Evolutionary conservation across 2,329 filamentous ascomycete genomes (phyloP).

Genomic region (Pleoardoris graminearum): DNA sequence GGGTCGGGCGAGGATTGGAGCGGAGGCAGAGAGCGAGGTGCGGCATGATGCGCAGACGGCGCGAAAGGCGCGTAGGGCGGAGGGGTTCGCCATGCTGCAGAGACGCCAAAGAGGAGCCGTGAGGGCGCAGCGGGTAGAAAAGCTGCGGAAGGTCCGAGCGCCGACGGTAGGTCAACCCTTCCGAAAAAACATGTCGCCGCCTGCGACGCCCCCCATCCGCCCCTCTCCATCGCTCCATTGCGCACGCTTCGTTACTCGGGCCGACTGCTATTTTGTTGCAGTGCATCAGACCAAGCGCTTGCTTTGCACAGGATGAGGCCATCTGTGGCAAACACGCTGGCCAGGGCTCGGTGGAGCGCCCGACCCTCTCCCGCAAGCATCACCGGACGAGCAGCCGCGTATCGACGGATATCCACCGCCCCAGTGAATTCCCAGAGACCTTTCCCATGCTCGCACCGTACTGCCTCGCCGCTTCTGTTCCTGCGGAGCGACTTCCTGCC

Average conservation of each 20-base stretch:
- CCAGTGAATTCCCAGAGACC: constrained; percentile 31
- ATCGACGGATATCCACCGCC: constrained; percentile 51
- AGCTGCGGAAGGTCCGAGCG: constrained; percentile 30
- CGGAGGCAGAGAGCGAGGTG: constrained; percentile 24
- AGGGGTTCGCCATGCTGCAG: constrained; percentile 30
- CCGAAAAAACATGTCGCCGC: constrained; percentile 25
- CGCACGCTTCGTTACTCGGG: constrained; percentile 12
- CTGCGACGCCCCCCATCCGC: constrained; percentile 21
- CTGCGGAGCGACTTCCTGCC: constrained; percentile 51
- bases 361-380: constrained; percentile 43
- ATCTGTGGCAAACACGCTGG: constrained; percentile 44
- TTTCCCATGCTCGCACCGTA: constrained; percentile 14
- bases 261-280: background rate
- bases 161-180: constrained; percentile 8
- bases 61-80: constrained; percentile 33
- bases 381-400: constrained; percentile 53
- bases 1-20: constrained; percentile 28
- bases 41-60: constrained; percentile 46
- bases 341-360: constrained; percentile 47
- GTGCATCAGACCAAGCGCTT: background rate
- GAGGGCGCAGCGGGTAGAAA: constrained; percentile 17
- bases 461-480: constrained; percentile 37
- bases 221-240: constrained; percentile 26
- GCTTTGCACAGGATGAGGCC: constrained; percentile 50
- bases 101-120: constrained; percentile 10